phyloP scores from a whole-genome alignment of 2,329 filamentous ascomycete genomes.

The Colletotrichum tamarilloi region DNA sequence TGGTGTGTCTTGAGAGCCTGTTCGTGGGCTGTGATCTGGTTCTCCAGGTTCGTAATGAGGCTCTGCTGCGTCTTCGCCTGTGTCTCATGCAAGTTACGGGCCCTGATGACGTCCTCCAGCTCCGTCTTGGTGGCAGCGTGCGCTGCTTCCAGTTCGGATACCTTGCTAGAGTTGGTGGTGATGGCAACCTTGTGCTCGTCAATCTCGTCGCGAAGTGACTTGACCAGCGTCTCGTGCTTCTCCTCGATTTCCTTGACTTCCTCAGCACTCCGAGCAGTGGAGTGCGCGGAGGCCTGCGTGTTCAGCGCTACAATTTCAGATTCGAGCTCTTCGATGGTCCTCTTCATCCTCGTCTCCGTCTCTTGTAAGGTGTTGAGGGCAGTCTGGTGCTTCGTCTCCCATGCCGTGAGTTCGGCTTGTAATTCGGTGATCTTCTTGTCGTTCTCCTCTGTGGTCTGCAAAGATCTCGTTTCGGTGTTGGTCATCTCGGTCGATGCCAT shows the following conservation, averaged over 20 bases:
- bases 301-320: constrained; percentile 64
- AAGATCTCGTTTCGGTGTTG: constrained; percentile 44
- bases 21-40: constrained; percentile 70
- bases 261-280: constrained; percentile 51
- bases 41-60: constrained; percentile 64
- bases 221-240: constrained; percentile 70
- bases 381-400: constrained; percentile 80
- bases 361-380: constrained; percentile 77
- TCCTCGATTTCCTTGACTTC: constrained; percentile 60
- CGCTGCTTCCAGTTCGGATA: constrained; percentile 79
- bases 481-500: constrained; percentile 37
- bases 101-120: constrained; percentile 73
- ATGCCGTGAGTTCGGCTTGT: constrained; percentile 76
- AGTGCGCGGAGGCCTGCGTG: constrained; percentile 58
- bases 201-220: constrained; percentile 77
- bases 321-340: constrained; percentile 81
- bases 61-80: constrained; percentile 59
- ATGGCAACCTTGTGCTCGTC: constrained; percentile 84
- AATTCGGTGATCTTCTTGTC: constrained; percentile 72
- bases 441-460: constrained; percentile 53
- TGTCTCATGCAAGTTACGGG: constrained; percentile 62
- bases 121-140: constrained; percentile 75
- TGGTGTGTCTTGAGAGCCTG: constrained; percentile 66
- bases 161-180: constrained; percentile 73
- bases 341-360: constrained; percentile 78